Conservation (phyloP, 1,284 basidiomycete species). For the Rhodotorula sp. region DNA sequence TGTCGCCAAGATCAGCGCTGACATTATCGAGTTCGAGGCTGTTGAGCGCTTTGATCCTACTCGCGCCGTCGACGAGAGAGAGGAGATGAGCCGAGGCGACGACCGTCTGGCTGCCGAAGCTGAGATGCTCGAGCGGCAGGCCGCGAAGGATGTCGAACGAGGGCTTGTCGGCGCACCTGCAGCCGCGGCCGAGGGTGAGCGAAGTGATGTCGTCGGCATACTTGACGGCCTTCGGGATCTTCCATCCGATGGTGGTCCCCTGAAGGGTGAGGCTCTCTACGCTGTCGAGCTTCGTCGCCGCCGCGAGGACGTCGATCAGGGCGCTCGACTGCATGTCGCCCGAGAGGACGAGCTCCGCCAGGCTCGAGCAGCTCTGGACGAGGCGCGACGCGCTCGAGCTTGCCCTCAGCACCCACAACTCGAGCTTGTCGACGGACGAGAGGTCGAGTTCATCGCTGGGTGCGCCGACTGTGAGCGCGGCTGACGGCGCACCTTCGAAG, state of each 20-base stretch:
- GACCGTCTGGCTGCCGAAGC: neutral
- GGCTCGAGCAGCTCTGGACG: neutral
- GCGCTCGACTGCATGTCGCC: neutral
- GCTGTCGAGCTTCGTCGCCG: neutral
- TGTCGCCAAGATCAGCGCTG: neutral
- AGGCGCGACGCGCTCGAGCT: neutral
- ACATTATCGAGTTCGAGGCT: neutral
- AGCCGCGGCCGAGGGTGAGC: neutral
- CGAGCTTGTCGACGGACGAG: neutral
- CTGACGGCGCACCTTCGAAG: neutral
- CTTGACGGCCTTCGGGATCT: neutral
- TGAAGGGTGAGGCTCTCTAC: neutral
- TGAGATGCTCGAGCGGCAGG: neutral
- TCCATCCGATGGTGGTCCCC: neutral
- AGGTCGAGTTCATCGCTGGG: neutral
- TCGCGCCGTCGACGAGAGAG: neutral
- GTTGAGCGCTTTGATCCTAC: neutral
- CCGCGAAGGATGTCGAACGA: neutral
- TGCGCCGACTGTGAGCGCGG: neutral
- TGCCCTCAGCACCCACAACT: neutral
- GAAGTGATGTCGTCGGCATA: neutral
- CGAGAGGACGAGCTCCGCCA: neutral
- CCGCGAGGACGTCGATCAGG: neutral
- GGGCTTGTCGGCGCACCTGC: neutral
- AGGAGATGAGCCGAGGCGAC: neutral